Evolutionary conservation across 257 asterid genomes (phyloP).

Genomic region (Solanum pennellii): DNA sequence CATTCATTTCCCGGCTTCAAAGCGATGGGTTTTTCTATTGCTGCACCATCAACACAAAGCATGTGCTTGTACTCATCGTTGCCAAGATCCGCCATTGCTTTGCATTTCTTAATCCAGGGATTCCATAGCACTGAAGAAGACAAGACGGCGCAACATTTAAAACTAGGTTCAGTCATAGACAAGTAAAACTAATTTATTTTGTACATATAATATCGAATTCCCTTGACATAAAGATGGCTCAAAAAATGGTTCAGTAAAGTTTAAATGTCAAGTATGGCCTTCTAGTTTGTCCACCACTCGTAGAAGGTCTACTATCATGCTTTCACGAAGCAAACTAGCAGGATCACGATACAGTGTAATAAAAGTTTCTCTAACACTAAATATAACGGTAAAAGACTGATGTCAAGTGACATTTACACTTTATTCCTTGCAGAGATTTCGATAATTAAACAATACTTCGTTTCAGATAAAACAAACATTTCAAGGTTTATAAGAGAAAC

Average conservation of each 20-base stretch:
- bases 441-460: background rate
- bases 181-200: background rate
- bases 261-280: background rate
- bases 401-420: background rate
- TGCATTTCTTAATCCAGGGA: background rate
- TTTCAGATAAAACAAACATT: background rate
- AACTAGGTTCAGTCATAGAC: background rate
- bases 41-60: conserved; percentile 6
- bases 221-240: background rate
- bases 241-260: background rate
- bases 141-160: background rate
- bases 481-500: background rate
- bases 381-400: background rate
- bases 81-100: background rate
- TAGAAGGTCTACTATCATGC: background rate
- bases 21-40: background rate
- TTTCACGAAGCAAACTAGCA: background rate
- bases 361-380: background rate
- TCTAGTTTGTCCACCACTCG: background rate
- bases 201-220: background rate
- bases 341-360: background rate
- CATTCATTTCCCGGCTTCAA: conserved; percentile 2
- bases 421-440: background rate
- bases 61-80: background rate
- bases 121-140: conserved; percentile 1